Evolutionary conservation across 2,329 filamentous ascomycete species (phyloP), one percentile per base, ranked within the genome.

Genomic region (Phaeoacremonium minimum): DNA sequence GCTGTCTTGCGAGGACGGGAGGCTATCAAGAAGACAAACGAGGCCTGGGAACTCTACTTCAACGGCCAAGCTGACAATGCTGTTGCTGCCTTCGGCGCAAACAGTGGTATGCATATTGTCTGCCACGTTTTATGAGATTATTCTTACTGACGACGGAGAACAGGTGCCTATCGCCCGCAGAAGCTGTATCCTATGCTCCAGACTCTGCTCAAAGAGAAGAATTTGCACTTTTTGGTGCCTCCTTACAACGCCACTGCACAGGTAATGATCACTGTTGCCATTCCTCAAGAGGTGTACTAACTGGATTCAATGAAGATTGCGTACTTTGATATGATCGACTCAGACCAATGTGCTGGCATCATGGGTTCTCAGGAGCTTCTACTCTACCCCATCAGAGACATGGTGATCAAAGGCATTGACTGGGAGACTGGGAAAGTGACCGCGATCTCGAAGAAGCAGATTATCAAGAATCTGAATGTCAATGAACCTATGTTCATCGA

Each of bases 171-270:
- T 49, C 73, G 71, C 36, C 73, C 85, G 28, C 78, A 86, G 54
- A 77, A 83, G 38, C 75, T 96, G 34, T 88, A 85, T 52, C 81
- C 83, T 36, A 75, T 87, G 36, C 73, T 97, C 28, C 87, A 94
- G 61, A 69, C 73, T 18, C 80, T 91, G 37, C 71, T 97, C 35
- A 71, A 75, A 49, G 69, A 80, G 46, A 76, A 83, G 44, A 72
- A 73, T 3, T 67, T 95, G 38, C 76, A 87, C 42, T 95, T 89
- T 53, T 69, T 87, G 32, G 85, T 94, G 30, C 84, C 91, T 11
- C 91, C 91, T 2, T 95, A 88, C 67, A 89, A 85, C 58, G 88
- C 90, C 26, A 83, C 85, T 51, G 87, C 87, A 40, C 88, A 95
- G 78, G 87, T 91, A 63, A 55, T 69, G 58, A 17, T 18, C 11